Base-by-base conservation (phyloP, 176 grass and related monocot species). In the Aegilops speltoides region DNA sequence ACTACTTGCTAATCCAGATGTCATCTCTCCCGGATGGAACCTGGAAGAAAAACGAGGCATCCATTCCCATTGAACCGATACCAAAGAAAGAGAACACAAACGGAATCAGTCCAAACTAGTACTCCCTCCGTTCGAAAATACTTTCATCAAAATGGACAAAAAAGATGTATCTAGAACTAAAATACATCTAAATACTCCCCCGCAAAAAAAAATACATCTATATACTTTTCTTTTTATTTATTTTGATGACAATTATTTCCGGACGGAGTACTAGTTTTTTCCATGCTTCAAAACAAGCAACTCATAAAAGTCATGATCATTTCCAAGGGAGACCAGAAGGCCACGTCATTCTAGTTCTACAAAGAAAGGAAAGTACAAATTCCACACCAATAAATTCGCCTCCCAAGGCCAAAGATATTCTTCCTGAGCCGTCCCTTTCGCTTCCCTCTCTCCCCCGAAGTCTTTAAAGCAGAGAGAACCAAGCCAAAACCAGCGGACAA, bases 401-500 rank as follows among this genome's bases (percentile, higher is more conserved):
- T 22, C 31, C 12, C 41, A 65, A 33, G 57, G 8, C 16, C 6
- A 24, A 73, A 79, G 19, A 64, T 57, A 90, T 86, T 90, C 79
- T 19, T 56, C 10, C 41, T 10, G 10, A 43, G 8, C 38, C 31
- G 14, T 80, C 68, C 24, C 87, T 48, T 76, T 59, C 68, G 14
- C 61, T 36, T 19, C 19, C 19, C 28, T 8, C 66, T 17, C 62
- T 2, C 25, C n/a, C n/a, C n/a, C 2, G 5, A 28, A 65, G 26
- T 32, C 64, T 32, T 25, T 64, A 50, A 20, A 22, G 40, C 37
- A 26, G 4, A 64, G 38, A 64, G 33, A 34, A 52, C 32, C 70
- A 17, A 74, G 19, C 57, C 57, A 79, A 46, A 68, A 28, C 68
- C 25, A 83, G 73, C 24, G 37, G 65, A 45, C 84, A 79, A 79